These are phyloP conservation scores for Colletotrichum spaethianum DNA, from an alignment of 2,329 filamentous ascomycete species.

Conservation along the genomic window DNA sequence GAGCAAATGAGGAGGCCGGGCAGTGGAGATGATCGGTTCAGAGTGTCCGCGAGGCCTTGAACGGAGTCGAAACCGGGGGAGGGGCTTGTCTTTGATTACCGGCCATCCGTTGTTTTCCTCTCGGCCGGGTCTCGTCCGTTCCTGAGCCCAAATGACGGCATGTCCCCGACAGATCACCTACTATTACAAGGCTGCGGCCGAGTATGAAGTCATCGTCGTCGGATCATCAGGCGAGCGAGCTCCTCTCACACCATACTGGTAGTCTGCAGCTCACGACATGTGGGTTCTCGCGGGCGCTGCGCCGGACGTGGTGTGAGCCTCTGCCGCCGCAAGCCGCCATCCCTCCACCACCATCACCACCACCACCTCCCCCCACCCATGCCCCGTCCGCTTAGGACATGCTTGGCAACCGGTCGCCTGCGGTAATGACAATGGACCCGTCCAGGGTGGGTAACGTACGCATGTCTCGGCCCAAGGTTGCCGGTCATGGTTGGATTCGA, in stretches of 20 bases:
- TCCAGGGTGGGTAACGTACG: background rate
- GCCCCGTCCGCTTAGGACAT: constrained; percentile 1
- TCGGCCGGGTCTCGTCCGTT: background rate
- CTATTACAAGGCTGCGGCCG: background rate
- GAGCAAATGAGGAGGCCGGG: background rate
- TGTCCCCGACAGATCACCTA: background rate
- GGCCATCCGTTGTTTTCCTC: background rate
- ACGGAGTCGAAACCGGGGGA: background rate
- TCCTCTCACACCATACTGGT: constrained; percentile 14
- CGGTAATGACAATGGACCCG: background rate
- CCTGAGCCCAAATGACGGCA: background rate
- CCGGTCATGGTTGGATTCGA: background rate
- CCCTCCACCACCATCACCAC: background rate
- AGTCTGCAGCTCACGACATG: constrained; percentile 14
- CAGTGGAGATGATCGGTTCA: background rate
- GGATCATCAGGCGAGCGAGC: constrained; percentile 20
- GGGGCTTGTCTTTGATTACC: background rate
- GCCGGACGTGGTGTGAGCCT: background rate
- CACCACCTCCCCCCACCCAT: background rate
- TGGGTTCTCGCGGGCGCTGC: background rate
- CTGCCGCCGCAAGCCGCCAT: constrained; percentile 20
- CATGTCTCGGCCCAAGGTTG: constrained; percentile 2
- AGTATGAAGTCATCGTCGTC: constrained; percentile 23
- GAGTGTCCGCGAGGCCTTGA: background rate
- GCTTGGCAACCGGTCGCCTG: background rate